Base-by-base conservation (phyloP, 768 basidiomycete genomes). In the Xerocomellus amylosporus region DNA sequence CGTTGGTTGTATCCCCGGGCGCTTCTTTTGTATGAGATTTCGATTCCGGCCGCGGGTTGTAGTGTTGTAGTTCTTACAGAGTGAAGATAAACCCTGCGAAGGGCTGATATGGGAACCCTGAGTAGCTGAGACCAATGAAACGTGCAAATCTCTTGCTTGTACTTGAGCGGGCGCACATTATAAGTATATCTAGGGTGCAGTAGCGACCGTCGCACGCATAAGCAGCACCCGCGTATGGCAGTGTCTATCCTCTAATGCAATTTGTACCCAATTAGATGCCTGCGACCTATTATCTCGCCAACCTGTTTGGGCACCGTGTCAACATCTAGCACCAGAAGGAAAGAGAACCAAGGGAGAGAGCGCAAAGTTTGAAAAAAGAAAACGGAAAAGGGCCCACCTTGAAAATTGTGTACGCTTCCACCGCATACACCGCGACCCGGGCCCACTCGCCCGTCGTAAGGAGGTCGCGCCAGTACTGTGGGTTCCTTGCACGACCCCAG, bases 331-430 rank as follows among this genome's bases (percentile, higher is more conserved):
- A 13, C 12, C 37, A n/a, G 43, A 13, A 13, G 39, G 17, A 40
- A 26, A 34, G 8, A 49, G 10, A 41, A 40, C 24, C 24, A 24
- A 43, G 24, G n/a, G 39, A 49, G 7, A 39, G 17, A n/a, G n/a
- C n/a, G n/a, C n/a, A n/a, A n/a, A n/a, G n/a, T n/a, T n/a, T 14
- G 15, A 33, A 17, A n/a, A 12, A 7, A 24, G 7, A 13, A 13
- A 22, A 8, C 14, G 28, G 28, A 50, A 19, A 12, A 15, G 31
- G 14, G 26, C 82, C 33, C 57, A 87, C 89, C 78, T 90, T 90
- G 79, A 89, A 96, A 63, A 96, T 87, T 15, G 87, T 86, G 67
- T 94, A 96, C 31, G 90, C 93, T 74, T 96, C 91, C 22, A 92
- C 65, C 9, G 82, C 90, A 66, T 93, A 91, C 17, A 92, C 69